Conservation (phyloP, 805 yeast genomes). For the Candida namnaoensis region DNA sequence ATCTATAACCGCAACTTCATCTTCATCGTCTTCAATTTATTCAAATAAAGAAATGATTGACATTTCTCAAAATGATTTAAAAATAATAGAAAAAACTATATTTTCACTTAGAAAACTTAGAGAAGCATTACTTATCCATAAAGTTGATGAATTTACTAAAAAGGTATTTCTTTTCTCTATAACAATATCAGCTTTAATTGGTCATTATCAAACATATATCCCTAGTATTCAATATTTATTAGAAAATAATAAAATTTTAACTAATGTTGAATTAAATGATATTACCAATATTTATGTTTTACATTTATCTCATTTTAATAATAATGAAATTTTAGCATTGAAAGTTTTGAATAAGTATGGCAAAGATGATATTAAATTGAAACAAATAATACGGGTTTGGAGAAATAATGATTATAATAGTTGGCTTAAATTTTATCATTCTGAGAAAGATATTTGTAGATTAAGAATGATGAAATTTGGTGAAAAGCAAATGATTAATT, state of each 20-base stretch:
- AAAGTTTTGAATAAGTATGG: conserved; percentile 19
- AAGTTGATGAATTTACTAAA: conserved; percentile 32
- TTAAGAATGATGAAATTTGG: conserved; percentile 36
- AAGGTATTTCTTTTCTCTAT: conserved; percentile 42
- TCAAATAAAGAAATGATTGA: not conserved
- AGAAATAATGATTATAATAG: conserved; percentile 21
- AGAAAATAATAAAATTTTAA: conserved; percentile 11
- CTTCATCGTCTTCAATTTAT: no score
- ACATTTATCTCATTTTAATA: conserved; percentile 26
- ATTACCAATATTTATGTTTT: conserved; percentile 31
- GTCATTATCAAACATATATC: conserved; percentile 48
- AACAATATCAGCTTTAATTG: conserved; percentile 34
- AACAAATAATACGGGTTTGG: conserved; percentile 22
- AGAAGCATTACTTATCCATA: conserved; percentile 38
- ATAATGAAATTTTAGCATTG: conserved; percentile 9
- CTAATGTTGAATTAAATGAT: conserved; percentile 27
- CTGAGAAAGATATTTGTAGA: conserved; percentile 7
- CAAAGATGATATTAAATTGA: conserved; percentile 22
- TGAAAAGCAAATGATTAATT: conserved; percentile 19
- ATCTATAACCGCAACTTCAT: not conserved
- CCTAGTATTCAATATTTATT: conserved; percentile 38
- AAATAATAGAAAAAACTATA: conserved; percentile 20
- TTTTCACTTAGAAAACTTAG: conserved; percentile 42
- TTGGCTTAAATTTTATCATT: conserved; percentile 22
- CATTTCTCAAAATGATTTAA: conserved; percentile 1